These are phyloP conservation scores for Theileria annulata DNA, from an alignment of 169 alveolate species.

Conservation along the genomic window DNA sequence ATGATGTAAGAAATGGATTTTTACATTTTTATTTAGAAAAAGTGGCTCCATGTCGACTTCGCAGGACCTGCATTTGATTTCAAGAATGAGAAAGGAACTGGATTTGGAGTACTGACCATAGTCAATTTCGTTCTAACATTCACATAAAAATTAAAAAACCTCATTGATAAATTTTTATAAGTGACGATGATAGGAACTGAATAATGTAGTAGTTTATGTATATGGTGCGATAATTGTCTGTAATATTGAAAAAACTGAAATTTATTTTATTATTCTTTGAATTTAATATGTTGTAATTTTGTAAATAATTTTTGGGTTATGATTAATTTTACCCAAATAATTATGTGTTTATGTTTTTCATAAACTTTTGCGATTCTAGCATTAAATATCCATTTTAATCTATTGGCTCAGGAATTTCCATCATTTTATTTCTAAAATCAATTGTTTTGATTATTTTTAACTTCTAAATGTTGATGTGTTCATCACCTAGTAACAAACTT, in stretches of 20 bases:
- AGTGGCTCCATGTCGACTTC: conserved; percentile 94
- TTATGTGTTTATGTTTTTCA: not conserved
- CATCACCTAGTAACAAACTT: conserved; percentile 12
- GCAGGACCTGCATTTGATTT: conserved; percentile 91
- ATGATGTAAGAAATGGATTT: conserved; percentile 18
- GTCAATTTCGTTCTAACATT: conserved; percentile 32
- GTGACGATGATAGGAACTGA: not conserved
- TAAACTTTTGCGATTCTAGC: too few relatives aligned
- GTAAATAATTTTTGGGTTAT: not conserved
- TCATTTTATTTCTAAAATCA: too few relatives aligned
- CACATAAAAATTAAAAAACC: not conserved
- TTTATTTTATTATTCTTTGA: too few relatives aligned
- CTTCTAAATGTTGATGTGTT: not conserved
- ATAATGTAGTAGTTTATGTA: not conserved
- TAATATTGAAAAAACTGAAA: too few relatives aligned
- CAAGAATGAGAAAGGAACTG: conserved; percentile 75
- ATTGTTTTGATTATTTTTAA: conserved; percentile 2
- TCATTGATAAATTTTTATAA: not conserved
- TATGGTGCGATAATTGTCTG: not conserved
- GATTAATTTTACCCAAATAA: not conserved
- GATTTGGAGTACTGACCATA: conserved; percentile 82
- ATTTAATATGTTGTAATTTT: too few relatives aligned
- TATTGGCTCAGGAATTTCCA: too few relatives aligned
- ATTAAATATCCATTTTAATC: too few relatives aligned
- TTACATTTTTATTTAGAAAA: conserved; percentile 53